Base-by-base conservation (phyloP, 2,329 filamentous ascomycete genomes). In the Monilinia laxa region DNA sequence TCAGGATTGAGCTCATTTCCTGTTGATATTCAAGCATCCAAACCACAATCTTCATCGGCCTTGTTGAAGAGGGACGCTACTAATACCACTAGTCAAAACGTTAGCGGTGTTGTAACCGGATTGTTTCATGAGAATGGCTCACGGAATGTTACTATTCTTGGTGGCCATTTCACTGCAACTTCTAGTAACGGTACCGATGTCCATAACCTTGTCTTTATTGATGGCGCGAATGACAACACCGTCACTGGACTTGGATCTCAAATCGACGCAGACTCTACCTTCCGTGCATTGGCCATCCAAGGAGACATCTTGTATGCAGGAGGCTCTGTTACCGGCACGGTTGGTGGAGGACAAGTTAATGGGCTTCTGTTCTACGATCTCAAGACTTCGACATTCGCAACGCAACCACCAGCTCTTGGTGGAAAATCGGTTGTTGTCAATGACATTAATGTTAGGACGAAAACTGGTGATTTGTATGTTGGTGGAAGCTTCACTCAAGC, bases 361-460 rank as follows among this genome's bases (percentile, higher is more conserved):
- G 95, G 94, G 2, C 81, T 99, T 18, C 80, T 97, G 45, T 84
- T 90, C 0, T 98, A 95, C 77, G 87, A 97, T 75, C 81, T 99
- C 20, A 80, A 81, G 2, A 83, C 81, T 58, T 85, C 85, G 64
- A 81, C 83, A 2, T 93, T 90, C 72, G 80, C 81, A 66, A 83
- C 82, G 2, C 93, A 97, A 73, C 92, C 94, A 1, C 88, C 93
- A 38, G 84, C 89, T 1, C 81, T 98, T 3, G 83, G 83, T 14
- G 93, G 94, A 18, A 81, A 82, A 7, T 84, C 87, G 69, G 87
- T 88, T 35, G 85, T 87, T 3, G 93, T 98, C 53, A 90, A 92
- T 67, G 82, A 90, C 38, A 92, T 99, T 71, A 85, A 87, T 14
- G 82, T 88, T 11, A 89, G 89, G 65, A 90, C 91, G 0, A 85